Evolutionary conservation across 805 yeast genomes (phyloP), one percentile per base, ranked within the genome.

Genomic region (Brettanomyces custersianus): DNA sequence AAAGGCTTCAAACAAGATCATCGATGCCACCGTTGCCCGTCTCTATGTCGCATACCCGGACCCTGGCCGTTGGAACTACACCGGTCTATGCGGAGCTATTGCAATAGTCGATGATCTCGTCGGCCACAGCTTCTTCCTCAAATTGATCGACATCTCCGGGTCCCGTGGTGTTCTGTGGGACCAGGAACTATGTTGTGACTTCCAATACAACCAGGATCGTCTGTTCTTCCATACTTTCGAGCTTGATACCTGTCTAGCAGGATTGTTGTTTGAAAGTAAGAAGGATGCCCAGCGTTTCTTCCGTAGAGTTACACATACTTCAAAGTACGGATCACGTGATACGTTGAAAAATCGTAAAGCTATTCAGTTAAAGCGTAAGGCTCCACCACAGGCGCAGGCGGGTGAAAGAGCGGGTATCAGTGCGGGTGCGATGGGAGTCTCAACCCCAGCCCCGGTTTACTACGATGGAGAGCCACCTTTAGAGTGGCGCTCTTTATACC

Each of bases 221-320:
- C 77, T 94, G 27, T 92, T 85, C 59, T 92, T 92, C 68, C 97
- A 92, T 56, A 70, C 94, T 5, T 92, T 92, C 61, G 98, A 92
- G 62, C 65, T 86, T 31, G 97, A 92, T 48, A 94, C 84, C 17
- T 88, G 95, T 54, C 69, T 68, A 35, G 87, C 77, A 9, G 98
- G 97, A 0, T 65, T 92, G 17, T 60, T 92, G 35, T 92, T 92
- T 56, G 95, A 87, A 46, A 96, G 90, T 60, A 75, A 82, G 38
- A 67, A 64, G 35, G 98, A 92, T 47, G 97, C 97, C 0, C 63
- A 83, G 4, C 90, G 81, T 49, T 87, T 92, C 63, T 68, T 63
- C 55, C 90, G 88, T 55, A 70, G 86, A 41, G 87, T 92, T 3
- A 65, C 74, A 11, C 64, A 71, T 33, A 72, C 90, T 42, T 80